phyloP scores from a whole-genome alignment of 768 basidiomycete genomes.

The Rhodotorula toruloides region DNA sequence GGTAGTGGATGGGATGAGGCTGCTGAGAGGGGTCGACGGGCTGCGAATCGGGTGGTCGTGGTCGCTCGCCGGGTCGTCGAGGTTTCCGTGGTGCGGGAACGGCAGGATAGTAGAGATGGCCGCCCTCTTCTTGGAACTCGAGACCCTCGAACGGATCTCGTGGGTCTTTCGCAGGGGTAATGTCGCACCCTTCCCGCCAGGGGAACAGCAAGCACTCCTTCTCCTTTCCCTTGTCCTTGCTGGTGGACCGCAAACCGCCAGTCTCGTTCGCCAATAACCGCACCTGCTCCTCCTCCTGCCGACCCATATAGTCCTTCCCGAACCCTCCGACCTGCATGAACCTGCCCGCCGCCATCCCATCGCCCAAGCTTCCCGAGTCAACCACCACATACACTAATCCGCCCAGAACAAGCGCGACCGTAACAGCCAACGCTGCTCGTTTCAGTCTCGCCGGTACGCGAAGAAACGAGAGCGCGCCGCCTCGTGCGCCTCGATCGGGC shows the following conservation, averaged over 20 bases:
- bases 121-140: not conserved
- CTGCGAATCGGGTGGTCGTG: not conserved
- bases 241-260: not conserved
- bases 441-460: slow-evolving; percentile 8
- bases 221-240: slow-evolving; percentile 1
- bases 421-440: not conserved
- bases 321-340: slow-evolving; percentile 21
- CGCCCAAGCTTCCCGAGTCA: not conserved
- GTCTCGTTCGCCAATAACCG: not conserved
- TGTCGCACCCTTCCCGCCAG: slow-evolving; percentile 18
- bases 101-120: slow-evolving; percentile 21
- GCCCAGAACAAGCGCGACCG: not conserved
- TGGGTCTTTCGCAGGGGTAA: not conserved
- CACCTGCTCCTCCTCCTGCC: slow-evolving; percentile 11
- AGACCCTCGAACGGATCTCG: slow-evolving; percentile 23
- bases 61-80: not conserved
- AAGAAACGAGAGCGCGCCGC: not conserved
- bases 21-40: slow-evolving; percentile 8
- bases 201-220: slow-evolving; percentile 28
- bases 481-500: no score
- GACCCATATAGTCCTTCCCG: slow-evolving; percentile 25
- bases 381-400: not conserved
- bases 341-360: not conserved
- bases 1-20: slow-evolving; percentile 52
- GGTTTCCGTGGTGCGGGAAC: not conserved